Evolutionary conservation across 2,329 filamentous ascomycete genomes (phyloP).

Genomic region (Cercospora nicotianae): DNA sequence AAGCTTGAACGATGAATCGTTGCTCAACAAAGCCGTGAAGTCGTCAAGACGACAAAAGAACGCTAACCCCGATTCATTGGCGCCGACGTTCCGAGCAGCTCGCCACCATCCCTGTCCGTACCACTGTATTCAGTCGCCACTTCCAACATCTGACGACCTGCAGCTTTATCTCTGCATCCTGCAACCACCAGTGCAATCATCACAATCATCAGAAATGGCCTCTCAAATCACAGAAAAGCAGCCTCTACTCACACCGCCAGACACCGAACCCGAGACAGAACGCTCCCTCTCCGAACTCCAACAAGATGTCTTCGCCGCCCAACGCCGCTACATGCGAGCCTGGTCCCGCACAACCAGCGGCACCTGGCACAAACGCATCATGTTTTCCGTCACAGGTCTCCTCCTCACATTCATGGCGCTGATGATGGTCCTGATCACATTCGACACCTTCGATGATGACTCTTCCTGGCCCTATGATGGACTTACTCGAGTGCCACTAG

Average conservation of each 20-base stretch:
- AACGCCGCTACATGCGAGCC: conserved; percentile 37
- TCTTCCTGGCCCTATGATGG: conserved; percentile 26
- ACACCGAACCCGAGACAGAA: conserved; percentile 12
- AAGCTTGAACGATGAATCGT: not conserved
- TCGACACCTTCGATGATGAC: conserved; percentile 32
- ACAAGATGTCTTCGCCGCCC: conserved; percentile 35
- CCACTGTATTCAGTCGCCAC: not conserved
- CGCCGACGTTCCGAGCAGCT: not conserved
- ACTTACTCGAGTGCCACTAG: conserved; percentile 65
- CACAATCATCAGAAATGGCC: conserved; percentile 13
- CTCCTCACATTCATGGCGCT: conserved; percentile 32
- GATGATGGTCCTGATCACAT: conserved; percentile 30
- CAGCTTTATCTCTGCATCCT: not conserved
- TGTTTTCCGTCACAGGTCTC: conserved; percentile 33
- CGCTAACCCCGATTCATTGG: not conserved
- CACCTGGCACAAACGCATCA: conserved; percentile 36
- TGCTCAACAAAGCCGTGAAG: not conserved
- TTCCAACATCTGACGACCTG: conserved; percentile 6
- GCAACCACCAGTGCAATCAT: not conserved
- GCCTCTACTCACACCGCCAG: conserved; percentile 24
- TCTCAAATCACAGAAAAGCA: conserved; percentile 32
- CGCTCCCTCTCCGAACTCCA: conserved; percentile 35
- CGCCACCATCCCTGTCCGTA: conserved; percentile 8
- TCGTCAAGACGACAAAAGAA: not conserved
- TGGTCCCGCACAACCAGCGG: conserved; percentile 37